These are phyloP conservation scores for Zygosaccharomyces sapae DNA, from an alignment of 1,139 yeast species.

Conservation along the genomic window DNA sequence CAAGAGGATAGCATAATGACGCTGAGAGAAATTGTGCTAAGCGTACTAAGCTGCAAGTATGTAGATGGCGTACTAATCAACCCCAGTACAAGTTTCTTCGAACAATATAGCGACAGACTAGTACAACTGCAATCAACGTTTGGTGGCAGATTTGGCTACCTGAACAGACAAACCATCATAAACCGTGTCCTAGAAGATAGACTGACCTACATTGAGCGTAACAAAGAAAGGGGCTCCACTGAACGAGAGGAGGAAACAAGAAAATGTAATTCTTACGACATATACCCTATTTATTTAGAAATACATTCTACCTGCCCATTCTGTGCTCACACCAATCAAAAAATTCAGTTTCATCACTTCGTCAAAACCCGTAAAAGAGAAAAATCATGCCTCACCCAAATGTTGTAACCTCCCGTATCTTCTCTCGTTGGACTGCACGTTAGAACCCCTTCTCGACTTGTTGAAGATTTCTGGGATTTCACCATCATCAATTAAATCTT, in stretches of 20 bases:
- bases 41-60: constrained; percentile 81
- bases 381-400: constrained; percentile 10
- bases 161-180: constrained; percentile 35
- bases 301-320: too few species aligned
- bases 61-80: constrained; percentile 61
- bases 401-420: constrained; percentile 35
- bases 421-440: constrained; percentile 39
- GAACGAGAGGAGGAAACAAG: too few species aligned
- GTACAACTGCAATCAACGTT: constrained; percentile 15
- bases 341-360: neutral
- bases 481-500: constrained; percentile 44
- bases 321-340: too few species aligned
- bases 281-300: neutral
- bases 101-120: constrained; percentile 10
- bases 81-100: constrained; percentile 15
- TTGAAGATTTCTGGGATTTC: constrained; percentile 42
- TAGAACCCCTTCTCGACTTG: constrained; percentile 45
- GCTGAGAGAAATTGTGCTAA: constrained; percentile 74
- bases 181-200: constrained; percentile 32
- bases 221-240: constrained; percentile 35
- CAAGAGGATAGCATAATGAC: constrained; percentile 83
- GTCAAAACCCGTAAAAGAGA: neutral
- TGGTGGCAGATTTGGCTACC: constrained; percentile 32
- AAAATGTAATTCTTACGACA: neutral
- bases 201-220: constrained; percentile 36